Conservation (phyloP, 2,329 filamentous ascomycete species). For the Cadophora luteo-olivacea region DNA sequence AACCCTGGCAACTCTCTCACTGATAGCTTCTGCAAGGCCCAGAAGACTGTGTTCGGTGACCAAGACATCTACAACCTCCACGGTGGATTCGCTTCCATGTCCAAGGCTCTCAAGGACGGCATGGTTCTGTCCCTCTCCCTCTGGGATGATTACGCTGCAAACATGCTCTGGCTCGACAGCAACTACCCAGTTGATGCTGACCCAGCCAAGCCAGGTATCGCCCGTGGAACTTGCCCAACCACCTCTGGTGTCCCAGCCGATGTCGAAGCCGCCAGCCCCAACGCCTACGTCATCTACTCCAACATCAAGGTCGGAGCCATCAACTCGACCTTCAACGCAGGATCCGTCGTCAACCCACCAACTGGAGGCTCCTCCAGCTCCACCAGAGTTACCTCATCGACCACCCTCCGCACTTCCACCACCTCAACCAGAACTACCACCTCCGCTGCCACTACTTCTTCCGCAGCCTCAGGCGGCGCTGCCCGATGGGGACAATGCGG, state of each 20-base stretch:
- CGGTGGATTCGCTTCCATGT: conserved; percentile 63
- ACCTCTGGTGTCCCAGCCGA: conserved; percentile 58
- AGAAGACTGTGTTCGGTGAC: conserved; percentile 63
- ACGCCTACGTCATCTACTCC: conserved; percentile 50
- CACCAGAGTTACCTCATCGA: conserved; percentile 18
- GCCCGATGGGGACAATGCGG: conserved; percentile 46
- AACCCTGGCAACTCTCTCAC: conserved; percentile 60
- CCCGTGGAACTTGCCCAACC: conserved; percentile 60
- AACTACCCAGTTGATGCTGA: conserved; percentile 61
- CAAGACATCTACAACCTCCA: conserved; percentile 57
- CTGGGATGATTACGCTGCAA: conserved; percentile 61
- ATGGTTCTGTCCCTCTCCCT: conserved; percentile 71
- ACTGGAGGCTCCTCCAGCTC: conserved; percentile 17
- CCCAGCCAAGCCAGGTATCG: conserved; percentile 53
- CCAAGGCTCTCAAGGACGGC: conserved; percentile 58
- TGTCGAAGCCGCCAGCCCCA: conserved; percentile 54
- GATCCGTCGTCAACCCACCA: conserved; percentile 13
- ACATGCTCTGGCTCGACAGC: conserved; percentile 80
- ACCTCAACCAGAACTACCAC: conserved; percentile 2
- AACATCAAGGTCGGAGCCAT: conserved; percentile 45
- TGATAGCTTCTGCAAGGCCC: conserved; percentile 59
- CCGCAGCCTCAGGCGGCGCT: conserved; percentile 17
- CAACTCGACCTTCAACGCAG: conserved; percentile 41
- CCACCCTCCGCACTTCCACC: conserved; percentile 24
- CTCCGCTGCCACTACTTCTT: background rate